Base-by-base conservation (phyloP, 495 filamentous ascomycete genomes). In the Aspergillus biplanus region DNA sequence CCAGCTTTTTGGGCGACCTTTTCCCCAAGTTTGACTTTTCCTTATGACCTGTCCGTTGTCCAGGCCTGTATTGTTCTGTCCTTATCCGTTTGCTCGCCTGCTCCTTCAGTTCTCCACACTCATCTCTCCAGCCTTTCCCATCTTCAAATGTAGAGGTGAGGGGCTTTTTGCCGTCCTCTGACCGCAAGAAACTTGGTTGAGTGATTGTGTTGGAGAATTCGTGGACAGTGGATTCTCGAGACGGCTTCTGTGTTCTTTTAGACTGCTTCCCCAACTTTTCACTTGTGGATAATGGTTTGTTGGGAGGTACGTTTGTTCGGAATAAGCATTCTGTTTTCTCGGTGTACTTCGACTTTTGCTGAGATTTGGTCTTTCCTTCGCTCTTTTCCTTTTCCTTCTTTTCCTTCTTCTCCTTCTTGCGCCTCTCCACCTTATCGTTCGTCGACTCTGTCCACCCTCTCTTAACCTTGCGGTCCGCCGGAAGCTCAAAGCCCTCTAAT, bases 41-140 rank as follows among this genome's bases (percentile, higher is more conserved):
- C 53, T 77, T 80, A 12, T 71, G 67, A 5, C 77, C 77, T 42
- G 71, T 55, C 32, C 75, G 56, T 52, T 78, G 64, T 7, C 79
- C 79, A 11, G 79, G 78, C 31, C 63, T 69, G 35, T 73, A 72
- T 34, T 77, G 63, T 12, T 69, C 64, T 52, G 71, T 80, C 9
- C 67, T 71, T 44, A 69, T 67, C 54, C 73, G 76, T 6, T 75
- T 70, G 68, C 74, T 67, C 64, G 67, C 65, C 64, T 56, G 62
- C 70, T 80, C 97, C 89, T 95, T 86, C 21, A 97, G 69, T 56
- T 88, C 86, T 3, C 93, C 95, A 16, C 86, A 78, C 65, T 86
- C 85, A 69, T 97, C 90, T 5, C 96, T 81, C 95, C 95, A 97
- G 0, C 95, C 94, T 65, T 91, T 90, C 15, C 87, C 92, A 33